Base-by-base conservation (phyloP, 768 basidiomycete genomes). In the Scleroderma citrinum region DNA sequence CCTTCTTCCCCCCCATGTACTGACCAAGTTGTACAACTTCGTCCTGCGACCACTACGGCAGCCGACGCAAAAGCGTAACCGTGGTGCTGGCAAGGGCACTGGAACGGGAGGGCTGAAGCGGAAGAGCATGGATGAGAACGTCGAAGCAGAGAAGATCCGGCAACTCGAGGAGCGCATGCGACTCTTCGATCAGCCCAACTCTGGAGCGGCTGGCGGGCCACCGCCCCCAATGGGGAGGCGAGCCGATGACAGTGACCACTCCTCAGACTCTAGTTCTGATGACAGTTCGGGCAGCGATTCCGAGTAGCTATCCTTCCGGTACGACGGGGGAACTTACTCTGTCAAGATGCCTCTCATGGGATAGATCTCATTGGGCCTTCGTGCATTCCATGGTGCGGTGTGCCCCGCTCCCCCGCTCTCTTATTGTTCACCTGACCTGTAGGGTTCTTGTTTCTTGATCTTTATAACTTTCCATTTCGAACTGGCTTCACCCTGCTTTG, bases 81-180 rank as follows among this genome's bases (percentile, higher is more conserved):
- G 82, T 36, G 54, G 55, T 19, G 73, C 74, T 5, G 83, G 85
- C 53, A 89, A 91, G 63, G 88, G 87, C 29, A 85, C 84, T 0
- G 87, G 88, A 1, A 93, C 91, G 3, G 93, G 92, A 37, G 92
- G 93, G 8, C 72, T 92, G 41, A 92, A 93, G 67, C 83, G 92
- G 50, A 92, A 93, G 76, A 90, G 87, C 63, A 94, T 97, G 89
- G 92, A 97, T 63, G 93, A 98, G 71, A 89, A 92, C 56, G 87
- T 86, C 30, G 95, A 99, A 70, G 87, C 90, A 7, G 92, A 92
- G 73, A 92, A 94, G 74, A 99, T 99, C 61, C 80, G 87, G 44
- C 77, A 82, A 65, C 76, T 99, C 37, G 95, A 99, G 69, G 84
- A 84, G 59, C 83, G 91, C 53, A 84, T 97, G 73, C 76, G 80